A percentile compares a stretch with the other conserved stretches of the same genome.
phyloP scores from a whole-genome alignment of 805 yeast species.

The Babjeviella inositovora region DNA sequence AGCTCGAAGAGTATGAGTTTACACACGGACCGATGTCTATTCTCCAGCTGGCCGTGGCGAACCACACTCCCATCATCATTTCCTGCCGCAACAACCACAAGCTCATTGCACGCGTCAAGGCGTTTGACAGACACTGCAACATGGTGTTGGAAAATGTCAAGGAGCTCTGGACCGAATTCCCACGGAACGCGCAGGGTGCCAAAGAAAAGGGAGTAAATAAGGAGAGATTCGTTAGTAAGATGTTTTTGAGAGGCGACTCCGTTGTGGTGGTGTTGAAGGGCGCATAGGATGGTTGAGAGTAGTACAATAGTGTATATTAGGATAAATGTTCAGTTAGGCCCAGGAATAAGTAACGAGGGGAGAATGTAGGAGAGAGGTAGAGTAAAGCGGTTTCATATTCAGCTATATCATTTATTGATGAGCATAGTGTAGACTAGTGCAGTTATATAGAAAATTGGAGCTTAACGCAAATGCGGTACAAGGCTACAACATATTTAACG shows the following conservation, averaged over 20 bases:
- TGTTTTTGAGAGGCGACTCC: constrained; percentile 92
- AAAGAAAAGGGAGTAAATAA: constrained; percentile 47
- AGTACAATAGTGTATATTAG: too few species aligned
- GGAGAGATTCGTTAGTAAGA: constrained; percentile 74
- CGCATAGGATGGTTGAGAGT: too few species aligned
- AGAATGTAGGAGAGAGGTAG: too few species aligned
- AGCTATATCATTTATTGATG: too few species aligned
- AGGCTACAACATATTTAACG: too few species aligned
- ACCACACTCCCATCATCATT: constrained; percentile 65
- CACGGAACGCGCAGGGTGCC: constrained; percentile 51
- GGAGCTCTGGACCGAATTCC: constrained; percentile 64
- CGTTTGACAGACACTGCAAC: constrained; percentile 93
- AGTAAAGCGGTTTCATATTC: too few species aligned
- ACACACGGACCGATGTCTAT: constrained; percentile 83
- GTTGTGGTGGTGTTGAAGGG: constrained; percentile 65
- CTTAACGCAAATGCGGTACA: too few species aligned
- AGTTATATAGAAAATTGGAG: too few species aligned
- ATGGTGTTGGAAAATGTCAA: constrained; percentile 85
- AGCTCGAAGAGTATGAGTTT: constrained; percentile 80
- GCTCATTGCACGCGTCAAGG: constrained; percentile 76
- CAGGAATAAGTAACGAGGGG: too few species aligned
- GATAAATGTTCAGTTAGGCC: too few species aligned
- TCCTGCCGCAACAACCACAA: constrained; percentile 91
- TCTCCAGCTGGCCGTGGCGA: constrained; percentile 67
- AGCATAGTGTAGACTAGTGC: too few species aligned